Evolutionary conservation across 1,284 basidiomycete species (phyloP), one percentile per base, ranked within the genome.

Genomic region (Irpex sp.): DNA sequence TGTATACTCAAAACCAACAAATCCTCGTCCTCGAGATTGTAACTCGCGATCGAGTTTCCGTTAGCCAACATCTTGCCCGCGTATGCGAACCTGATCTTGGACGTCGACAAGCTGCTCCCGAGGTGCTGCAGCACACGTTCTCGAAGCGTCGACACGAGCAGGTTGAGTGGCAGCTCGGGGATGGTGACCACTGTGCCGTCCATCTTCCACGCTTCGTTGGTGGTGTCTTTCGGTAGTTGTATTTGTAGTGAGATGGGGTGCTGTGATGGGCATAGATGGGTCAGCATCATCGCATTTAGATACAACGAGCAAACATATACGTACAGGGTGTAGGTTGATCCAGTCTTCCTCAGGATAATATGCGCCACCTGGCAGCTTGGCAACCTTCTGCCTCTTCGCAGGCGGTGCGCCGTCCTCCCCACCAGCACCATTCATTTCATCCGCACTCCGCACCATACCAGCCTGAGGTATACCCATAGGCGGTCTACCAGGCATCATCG

Each of bases 11-110:
- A 82, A 21, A 87, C 83, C 21, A 97, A 74, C 61, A 86, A 64
- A 73, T 97, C 95, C 68, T 94, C 95, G 65, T 95, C 92, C 74
- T 95, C 94, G 68, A 97, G 73, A 73, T 97, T 97, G 72, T 93
- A 91, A 68, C 82, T 86, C 31, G 94, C 95, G 68, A 97, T 85
- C 59, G 92, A 89, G 65, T 85, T 88, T 63, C 83, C 82, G 75
- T 97, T 97, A 64, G 91, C 93, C 70, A 97, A 82, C 81, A 94
- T 90, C 77, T 93, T 94, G 54, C 88, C 88, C 64, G 81, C 77
- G 73, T 89, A 93, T 58, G 92, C 89, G 64, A 94, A 74, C 71
- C 92, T 82, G 70, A 97, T 89, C 64, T 85, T 85, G 48, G 90
- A 91, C 26, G 90, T 85, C n/a, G 92, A 83, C 44, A 96, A 77